Evolutionary conservation across 805 yeast genomes (phyloP), one percentile per base, ranked within the genome.

Genomic region (Metschnikowia henanensis): DNA sequence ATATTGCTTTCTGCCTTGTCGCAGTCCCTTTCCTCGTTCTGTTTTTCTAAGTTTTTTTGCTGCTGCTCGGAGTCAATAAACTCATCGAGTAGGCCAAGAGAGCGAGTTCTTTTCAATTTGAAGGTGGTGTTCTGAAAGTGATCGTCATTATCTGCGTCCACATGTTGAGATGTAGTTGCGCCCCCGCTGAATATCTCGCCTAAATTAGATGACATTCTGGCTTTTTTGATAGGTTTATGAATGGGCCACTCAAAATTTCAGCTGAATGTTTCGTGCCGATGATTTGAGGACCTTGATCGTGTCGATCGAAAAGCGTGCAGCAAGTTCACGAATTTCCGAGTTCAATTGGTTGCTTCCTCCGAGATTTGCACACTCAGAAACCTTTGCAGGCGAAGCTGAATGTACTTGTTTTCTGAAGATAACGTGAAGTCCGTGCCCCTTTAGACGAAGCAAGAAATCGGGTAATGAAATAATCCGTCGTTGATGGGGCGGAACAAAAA

Each of bases 61-160:
- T 53, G 55, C 15, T 55, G 48, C 37, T 57, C 56, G 6, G 80
- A 77, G 22, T 70, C 80, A 30, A 80, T 77, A 57, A 76, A 83
- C 49, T 83, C 87, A 57, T 85, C 95, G 52, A 88, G 68, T 12
- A 87, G 62, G 1, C 96, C 96, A 74, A 88, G 71, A 6, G 94
- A 84, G 56, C 94, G 75, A 26, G 96, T 88, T 59, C 96, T 69
- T 56, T 87, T 88, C 56, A 88, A 68, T 55, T 81, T 81, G 61
- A 84, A 88, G 3, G 92, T 77, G 5, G 87, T 77, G 45, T 75
- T 78, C 41, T 80, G 74, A 57, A 88, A 87, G 55, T 84, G 85
- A 38, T 77, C 80, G 46, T 82, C 87, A 60, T 81, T 82, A 35
- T 77, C 72, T 4, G 92, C 90, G 48, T 83, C 86, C 17, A 86